phyloP scores from a whole-genome alignment of 202 grass and related monocot species.

The Hordeum pubiflorum region DNA sequence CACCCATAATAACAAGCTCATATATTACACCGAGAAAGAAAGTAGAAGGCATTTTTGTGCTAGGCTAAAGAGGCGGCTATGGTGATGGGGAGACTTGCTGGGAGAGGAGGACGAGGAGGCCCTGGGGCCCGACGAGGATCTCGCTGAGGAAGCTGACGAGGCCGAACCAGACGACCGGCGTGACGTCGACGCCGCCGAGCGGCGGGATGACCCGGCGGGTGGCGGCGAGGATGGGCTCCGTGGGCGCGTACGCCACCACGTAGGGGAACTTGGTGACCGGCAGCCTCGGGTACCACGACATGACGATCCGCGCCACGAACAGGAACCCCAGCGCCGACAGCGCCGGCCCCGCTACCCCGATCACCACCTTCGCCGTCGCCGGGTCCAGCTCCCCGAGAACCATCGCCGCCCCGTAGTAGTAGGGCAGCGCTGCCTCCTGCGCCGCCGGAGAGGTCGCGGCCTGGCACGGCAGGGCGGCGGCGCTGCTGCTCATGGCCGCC shows the following conservation, averaged over 20 bases:
- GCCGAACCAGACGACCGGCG: conserved; percentile 91
- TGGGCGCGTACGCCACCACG: conserved; percentile 79
- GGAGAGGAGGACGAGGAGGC: conserved; percentile 74
- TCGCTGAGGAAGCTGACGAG: conserved; percentile 91
- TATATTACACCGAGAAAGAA: background rate
- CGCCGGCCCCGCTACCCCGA: conserved; percentile 54
- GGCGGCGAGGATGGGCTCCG: conserved; percentile 65
- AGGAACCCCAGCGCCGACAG: conserved; percentile 75
- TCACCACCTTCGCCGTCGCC: conserved; percentile 45
- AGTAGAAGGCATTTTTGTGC: too few relatives aligned
- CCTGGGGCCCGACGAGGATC: conserved; percentile 81
- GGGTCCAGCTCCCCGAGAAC: conserved; percentile 59
- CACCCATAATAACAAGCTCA: background rate
- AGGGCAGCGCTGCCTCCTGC: background rate
- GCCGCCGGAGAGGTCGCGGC: background rate
- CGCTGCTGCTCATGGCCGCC: background rate
- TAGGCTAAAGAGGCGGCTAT: background rate
- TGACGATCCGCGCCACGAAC: conserved; percentile 77
- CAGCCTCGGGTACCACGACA: conserved; percentile 96
- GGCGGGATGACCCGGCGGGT: conserved; percentile 76
- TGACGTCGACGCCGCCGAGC: conserved; percentile 81
- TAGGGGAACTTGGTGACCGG: conserved; percentile 70
- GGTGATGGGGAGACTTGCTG: conserved; percentile 24
- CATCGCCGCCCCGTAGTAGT: background rate
- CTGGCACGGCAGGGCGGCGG: background rate